Evolutionary conservation across 345 rosid genomes (phyloP).

Genomic region (Heritiera littoralis): DNA sequence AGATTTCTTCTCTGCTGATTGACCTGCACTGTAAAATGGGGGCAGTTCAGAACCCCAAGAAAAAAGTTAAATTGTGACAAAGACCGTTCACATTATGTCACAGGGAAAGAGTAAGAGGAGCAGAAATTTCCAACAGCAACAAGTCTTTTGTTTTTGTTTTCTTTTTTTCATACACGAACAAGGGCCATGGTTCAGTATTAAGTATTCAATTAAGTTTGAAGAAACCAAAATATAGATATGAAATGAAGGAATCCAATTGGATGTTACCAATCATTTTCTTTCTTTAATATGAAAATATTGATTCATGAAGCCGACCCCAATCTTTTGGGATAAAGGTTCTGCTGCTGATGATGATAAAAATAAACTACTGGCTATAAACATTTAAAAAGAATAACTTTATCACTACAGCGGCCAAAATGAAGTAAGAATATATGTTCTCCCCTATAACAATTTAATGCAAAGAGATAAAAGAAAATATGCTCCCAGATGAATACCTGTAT

Average conservation of each 20-base stretch:
- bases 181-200: not conserved
- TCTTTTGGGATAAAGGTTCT: no score
- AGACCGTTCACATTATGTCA: not conserved
- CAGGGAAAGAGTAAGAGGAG: not conserved
- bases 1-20: slow-evolving; percentile 62
- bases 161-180: not conserved
- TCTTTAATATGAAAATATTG: not conserved
- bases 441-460: not conserved
- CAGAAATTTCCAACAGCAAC: slow-evolving; percentile 1
- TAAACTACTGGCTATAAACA: not conserved
- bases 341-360: no score
- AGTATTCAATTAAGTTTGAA: slow-evolving; percentile 2
- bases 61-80: not conserved
- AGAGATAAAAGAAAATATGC: slow-evolving; percentile 10
- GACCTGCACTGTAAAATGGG: slow-evolving; percentile 83
- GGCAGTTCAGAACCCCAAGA: slow-evolving; percentile 33
- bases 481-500: slow-evolving; percentile 60
- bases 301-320: no score
- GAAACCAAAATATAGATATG: not conserved
- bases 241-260: slow-evolving; percentile 10
- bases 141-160: not conserved
- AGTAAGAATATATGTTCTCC: not conserved
- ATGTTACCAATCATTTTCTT: not conserved
- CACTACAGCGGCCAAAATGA: not conserved
- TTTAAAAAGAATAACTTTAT: not conserved